Percentiles rank a stretch among this genome's conserved stretches.
phyloP scores from a whole-genome alignment of 1,284 basidiomycete genomes.

The Cutaneotrichosporon cutaneum region DNA sequence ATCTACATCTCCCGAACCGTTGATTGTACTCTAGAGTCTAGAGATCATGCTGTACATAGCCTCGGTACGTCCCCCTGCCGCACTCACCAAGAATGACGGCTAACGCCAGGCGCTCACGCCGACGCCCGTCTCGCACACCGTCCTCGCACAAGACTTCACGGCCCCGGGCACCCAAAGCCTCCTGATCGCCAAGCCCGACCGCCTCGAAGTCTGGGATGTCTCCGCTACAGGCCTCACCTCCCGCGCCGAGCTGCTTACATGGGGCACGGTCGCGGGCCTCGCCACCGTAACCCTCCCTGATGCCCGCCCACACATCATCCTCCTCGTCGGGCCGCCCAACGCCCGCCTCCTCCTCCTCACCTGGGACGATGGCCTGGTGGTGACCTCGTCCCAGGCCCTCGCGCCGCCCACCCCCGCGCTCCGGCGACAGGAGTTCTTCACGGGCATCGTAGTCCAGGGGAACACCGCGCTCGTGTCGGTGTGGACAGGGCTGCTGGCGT shows the following conservation, averaged over 20 bases:
- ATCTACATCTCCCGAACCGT: neutral
- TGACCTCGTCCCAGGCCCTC: conserved; percentile 37
- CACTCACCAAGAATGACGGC: neutral
- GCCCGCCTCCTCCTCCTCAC: conserved; percentile 45
- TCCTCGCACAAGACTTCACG: conserved; percentile 37
- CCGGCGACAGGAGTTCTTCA: conserved; percentile 50
- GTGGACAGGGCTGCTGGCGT: conserved; percentile 50
- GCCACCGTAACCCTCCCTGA: conserved; percentile 41
- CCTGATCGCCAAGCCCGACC: conserved; percentile 46
- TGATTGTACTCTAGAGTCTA: neutral
- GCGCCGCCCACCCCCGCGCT: conserved; percentile 40
- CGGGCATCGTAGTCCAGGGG: conserved; percentile 37
- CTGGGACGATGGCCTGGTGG: conserved; percentile 32
- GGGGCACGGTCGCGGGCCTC: conserved; percentile 49
- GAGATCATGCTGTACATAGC: conserved; percentile 43
- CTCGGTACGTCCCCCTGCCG: conserved; percentile 32
- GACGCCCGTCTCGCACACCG: conserved; percentile 46
- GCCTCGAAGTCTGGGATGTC: conserved; percentile 49
- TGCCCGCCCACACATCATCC: conserved; percentile 44
- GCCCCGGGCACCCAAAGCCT: conserved; percentile 33
- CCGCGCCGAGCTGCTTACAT: conserved; percentile 38
- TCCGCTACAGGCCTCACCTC: conserved; percentile 34
- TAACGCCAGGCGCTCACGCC: conserved; percentile 48
- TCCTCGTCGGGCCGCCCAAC: conserved; percentile 46
- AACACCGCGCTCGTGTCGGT: conserved; percentile 41